Base-by-base conservation (phyloP, 345 rosid genomes). In the Eucalyptus camaldulensis region DNA sequence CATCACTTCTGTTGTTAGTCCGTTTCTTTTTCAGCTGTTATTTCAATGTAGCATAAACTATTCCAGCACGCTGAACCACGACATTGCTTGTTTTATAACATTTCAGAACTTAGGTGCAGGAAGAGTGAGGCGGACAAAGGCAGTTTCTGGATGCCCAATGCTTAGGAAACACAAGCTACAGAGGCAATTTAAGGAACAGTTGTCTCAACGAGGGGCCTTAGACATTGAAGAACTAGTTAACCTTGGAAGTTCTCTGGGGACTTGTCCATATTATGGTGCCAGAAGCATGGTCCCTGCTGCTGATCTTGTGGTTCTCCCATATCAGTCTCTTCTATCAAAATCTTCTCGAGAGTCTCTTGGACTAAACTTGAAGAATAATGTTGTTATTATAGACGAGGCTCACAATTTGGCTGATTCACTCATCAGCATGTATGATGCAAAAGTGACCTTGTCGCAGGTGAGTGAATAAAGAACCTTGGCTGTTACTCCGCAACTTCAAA, bases 341-440 rank as follows among this genome's bases (percentile, higher is more conserved):
- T 94, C 99, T 56, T 95, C 99, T n/a, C 96, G 98, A 54, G 99
- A 97, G 87, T 94, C 96, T 83, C 99, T 97, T 88, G 99, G 97
- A 40, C 94, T 97, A 85, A 94, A 92, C 89, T 93, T 96, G 96
- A 96, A 95, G 92, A 94, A 94, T 40, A 96, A 88, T 92, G 94
- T 97, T 88, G 94, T 97, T 88, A 95, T 97, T 87, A 95, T 97
- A 89, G 99, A 96, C 53, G 99, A 97, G 94, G 99, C 99, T 89
- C 99, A 97, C 92, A 97, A 97, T 92, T 94, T 97, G 87, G 99
- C 99, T 87, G 99, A 97, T 92, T 95, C 99, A 60, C 96, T 97
- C 87, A 94, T 94, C 91, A 95, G 94, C 93, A 96, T 97, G 97
- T 95, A 96, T 87, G 97, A 96, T 90, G 94, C 98, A 8, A 97